phyloP scores from a whole-genome alignment of 805 yeast species.

The Candida patagonica region DNA sequence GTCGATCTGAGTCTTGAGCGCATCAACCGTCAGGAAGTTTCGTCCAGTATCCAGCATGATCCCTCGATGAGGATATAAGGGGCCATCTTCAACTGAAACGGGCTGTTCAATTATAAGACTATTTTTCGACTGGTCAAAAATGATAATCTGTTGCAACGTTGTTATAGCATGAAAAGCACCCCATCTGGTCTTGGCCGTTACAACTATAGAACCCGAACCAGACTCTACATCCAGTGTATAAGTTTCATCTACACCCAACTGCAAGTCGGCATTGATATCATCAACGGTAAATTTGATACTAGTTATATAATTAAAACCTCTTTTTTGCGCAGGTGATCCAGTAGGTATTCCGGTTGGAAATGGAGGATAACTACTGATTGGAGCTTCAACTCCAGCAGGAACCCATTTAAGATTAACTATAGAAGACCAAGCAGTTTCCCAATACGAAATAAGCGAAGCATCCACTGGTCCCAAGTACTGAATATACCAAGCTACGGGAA shows the following conservation, averaged over 20 bases:
- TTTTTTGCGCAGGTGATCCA: neutral
- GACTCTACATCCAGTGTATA: constrained; percentile 17
- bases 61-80: constrained; percentile 33
- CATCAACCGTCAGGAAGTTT: constrained; percentile 26
- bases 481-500: constrained; percentile 4
- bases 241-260: constrained; percentile 32
- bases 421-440: constrained; percentile 19
- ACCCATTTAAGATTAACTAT: constrained; percentile 26
- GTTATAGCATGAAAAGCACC: constrained; percentile 35
- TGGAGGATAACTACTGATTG: constrained; percentile 18
- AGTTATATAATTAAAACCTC: neutral
- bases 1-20: constrained; percentile 31
- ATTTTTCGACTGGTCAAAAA: constrained; percentile 8
- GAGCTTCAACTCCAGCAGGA: constrained; percentile 27
- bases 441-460: constrained; percentile 20
- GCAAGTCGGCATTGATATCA: constrained; percentile 25
- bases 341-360: constrained; percentile 13
- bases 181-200: constrained; percentile 31
- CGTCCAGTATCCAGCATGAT: constrained; percentile 33
- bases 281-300: constrained; percentile 14
- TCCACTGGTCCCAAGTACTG: constrained; percentile 6
- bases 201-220: constrained; percentile 7
- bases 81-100: constrained; percentile 30
- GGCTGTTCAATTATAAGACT: constrained; percentile 27
- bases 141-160: constrained; percentile 34